Percentiles rank a stretch among this genome's conserved stretches.
These are phyloP conservation scores for Phaeosphaeria sp. DNA, from an alignment of 2,329 filamentous ascomycete genomes.

Conservation along the genomic window DNA sequence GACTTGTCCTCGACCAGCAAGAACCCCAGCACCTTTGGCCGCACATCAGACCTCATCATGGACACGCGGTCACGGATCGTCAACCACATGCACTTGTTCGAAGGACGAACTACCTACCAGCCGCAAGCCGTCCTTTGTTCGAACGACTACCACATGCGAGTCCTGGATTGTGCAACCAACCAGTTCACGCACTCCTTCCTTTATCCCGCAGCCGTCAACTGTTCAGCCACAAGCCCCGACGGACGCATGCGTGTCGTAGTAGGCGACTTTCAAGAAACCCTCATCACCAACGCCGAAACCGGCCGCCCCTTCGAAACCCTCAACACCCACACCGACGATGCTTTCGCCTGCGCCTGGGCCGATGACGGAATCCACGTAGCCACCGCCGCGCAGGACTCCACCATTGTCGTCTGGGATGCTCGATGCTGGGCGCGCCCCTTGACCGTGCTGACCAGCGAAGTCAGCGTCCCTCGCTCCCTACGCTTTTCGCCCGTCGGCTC, in stretches of 20 bases:
- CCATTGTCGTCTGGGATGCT: slow-evolving; percentile 78
- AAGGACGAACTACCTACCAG: slow-evolving; percentile 54
- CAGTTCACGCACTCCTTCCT: slow-evolving; percentile 62
- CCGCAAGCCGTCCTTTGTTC: slow-evolving; percentile 63
- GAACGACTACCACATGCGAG: slow-evolving; percentile 63
- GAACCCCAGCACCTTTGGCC: slow-evolving; percentile 50
- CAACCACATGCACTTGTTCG: slow-evolving; percentile 64
- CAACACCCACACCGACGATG: slow-evolving; percentile 71
- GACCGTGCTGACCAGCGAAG: slow-evolving; percentile 66
- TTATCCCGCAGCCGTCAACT: slow-evolving; percentile 73
- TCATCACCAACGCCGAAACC: slow-evolving; percentile 74
- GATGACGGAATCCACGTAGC: slow-evolving; percentile 78
- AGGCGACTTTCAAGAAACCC: slow-evolving; percentile 70
- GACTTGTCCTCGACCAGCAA: slow-evolving; percentile 48
- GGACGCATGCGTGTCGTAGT: slow-evolving; percentile 75
- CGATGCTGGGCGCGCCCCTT: slow-evolving; percentile 68
- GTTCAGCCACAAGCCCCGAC: slow-evolving; percentile 74
- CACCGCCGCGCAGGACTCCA: slow-evolving; percentile 78
- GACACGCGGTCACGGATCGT: slow-evolving; percentile 62
- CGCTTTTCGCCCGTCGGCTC: slow-evolving; percentile 75
- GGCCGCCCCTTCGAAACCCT: slow-evolving; percentile 65
- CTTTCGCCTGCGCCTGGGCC: slow-evolving; percentile 81
- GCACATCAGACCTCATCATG: slow-evolving; percentile 57
- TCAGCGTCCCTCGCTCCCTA: slow-evolving; percentile 73
- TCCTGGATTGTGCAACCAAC: slow-evolving; percentile 64